Evolutionary conservation across 192 early-diverging fungal species (phyloP).

Genomic region (Coemansia sp.): DNA sequence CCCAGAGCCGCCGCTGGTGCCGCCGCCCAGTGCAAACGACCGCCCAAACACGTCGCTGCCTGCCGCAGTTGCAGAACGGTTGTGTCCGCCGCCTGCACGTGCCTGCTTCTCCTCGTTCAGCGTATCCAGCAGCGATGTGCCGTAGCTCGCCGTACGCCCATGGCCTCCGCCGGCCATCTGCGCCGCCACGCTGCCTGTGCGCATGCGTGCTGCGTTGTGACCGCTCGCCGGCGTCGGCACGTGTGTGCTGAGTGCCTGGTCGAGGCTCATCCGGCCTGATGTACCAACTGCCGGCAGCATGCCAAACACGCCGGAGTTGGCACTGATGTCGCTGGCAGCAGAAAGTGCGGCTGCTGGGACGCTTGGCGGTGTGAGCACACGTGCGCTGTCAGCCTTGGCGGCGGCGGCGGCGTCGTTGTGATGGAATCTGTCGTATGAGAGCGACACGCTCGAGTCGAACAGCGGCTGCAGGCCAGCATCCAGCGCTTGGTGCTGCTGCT

Average conservation of each 20-base stretch:
- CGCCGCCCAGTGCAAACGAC: not conserved
- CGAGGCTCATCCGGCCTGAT: not conserved
- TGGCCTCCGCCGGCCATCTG: constrained; percentile 15
- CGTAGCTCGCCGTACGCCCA: constrained; percentile 48
- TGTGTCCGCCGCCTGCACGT: constrained; percentile 1
- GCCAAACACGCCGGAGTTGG: constrained; percentile 12
- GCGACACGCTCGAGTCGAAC: constrained; percentile 40
- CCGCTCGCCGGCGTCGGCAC: not conserved
- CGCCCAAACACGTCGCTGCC: constrained; percentile 2
- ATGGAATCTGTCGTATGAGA: constrained; percentile 17
- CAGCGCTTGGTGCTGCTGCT: not conserved
- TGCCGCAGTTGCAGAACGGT: constrained; percentile 1
- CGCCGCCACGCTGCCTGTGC: constrained; percentile 12
- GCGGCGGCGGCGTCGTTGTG: not conserved
- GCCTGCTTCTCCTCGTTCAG: constrained; percentile 36
- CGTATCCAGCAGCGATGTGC: constrained; percentile 50
- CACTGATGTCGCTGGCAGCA: not conserved
- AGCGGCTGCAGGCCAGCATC: constrained; percentile 30
- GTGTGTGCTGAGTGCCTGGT: constrained; percentile 11
- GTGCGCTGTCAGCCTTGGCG: constrained; percentile 13
- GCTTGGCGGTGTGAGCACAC: constrained; percentile 7
- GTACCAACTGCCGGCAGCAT: constrained; percentile 4
- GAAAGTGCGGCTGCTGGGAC: not conserved
- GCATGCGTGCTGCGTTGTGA: not conserved
- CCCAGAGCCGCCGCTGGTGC: constrained; percentile 14